Conservation (phyloP, 2,329 filamentous ascomycete genomes). For the Coniochaeta sp. region DNA sequence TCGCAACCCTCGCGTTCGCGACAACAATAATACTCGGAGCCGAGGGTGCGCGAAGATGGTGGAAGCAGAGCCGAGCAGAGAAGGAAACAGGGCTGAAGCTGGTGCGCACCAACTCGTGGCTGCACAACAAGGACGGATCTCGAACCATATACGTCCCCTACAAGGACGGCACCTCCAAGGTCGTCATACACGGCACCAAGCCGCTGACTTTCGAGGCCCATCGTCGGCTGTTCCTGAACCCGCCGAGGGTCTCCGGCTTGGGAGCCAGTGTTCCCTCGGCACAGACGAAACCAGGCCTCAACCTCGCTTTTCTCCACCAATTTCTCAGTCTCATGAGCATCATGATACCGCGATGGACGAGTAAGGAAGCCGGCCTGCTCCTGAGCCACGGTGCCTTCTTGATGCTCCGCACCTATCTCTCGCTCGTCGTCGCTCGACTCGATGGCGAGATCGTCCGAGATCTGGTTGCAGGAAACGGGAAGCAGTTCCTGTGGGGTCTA, state of each 20-base stretch:
- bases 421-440: constrained; percentile 81
- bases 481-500: constrained; percentile 80
- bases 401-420: constrained; percentile 88
- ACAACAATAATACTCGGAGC: constrained; percentile 72
- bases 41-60: constrained; percentile 74
- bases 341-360: constrained; percentile 92
- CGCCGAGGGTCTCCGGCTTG: constrained; percentile 74
- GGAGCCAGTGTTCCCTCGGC: constrained; percentile 67
- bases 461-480: constrained; percentile 89
- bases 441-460: constrained; percentile 96
- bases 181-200: constrained; percentile 86
- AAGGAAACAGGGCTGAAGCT: constrained; percentile 76
- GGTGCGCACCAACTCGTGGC: constrained; percentile 82
- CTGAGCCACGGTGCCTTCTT: constrained; percentile 85
- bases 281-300: constrained; percentile 88
- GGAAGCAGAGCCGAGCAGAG: constrained; percentile 66
- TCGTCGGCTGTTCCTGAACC: constrained; percentile 84
- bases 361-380: constrained; percentile 88
- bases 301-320: constrained; percentile 93
- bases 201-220: constrained; percentile 94
- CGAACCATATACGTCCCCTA: constrained; percentile 94
- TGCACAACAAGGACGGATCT: constrained; percentile 90
- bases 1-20: constrained; percentile 69
- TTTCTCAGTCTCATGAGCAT: constrained; percentile 95
- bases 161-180: constrained; percentile 79